These are phyloP conservation scores for Tubosaeta sp. DNA, from an alignment of 768 basidiomycete genomes.

Conservation along the genomic window DNA sequence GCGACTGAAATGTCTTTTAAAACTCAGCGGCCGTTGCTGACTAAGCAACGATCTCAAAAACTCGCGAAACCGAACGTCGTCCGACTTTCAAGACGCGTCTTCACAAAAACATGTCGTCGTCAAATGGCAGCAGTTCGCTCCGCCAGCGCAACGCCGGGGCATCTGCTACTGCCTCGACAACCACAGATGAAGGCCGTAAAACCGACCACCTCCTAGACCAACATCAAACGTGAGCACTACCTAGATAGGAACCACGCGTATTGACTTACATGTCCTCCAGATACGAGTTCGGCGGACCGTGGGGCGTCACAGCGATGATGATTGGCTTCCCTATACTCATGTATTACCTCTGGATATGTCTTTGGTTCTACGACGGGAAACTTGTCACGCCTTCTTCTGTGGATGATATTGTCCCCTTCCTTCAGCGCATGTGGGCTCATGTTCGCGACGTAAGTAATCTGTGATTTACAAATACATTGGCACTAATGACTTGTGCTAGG, in stretches of 20 bases:
- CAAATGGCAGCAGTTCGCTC: conserved; percentile 24
- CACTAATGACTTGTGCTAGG: conserved; percentile 42
- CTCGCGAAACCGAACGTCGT: conserved; percentile 6
- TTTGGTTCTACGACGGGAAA: conserved; percentile 92
- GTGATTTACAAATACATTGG: neutral
- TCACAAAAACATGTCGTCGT: conserved; percentile 24
- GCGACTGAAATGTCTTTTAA: conserved; percentile 15
- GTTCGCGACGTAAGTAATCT: conserved; percentile 58
- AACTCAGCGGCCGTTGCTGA: conserved; percentile 15
- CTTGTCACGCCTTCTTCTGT: conserved; percentile 64
- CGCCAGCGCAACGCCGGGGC: conserved; percentile 31
- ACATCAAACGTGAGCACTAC: conserved; percentile 50
- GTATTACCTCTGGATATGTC: conserved; percentile 98
- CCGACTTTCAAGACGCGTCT: conserved; percentile 6
- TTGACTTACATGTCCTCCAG: conserved; percentile 36
- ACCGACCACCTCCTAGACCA: conserved; percentile 70
- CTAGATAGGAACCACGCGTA: neutral
- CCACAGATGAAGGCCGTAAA: conserved; percentile 70
- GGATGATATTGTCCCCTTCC: conserved; percentile 73
- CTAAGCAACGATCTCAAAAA: conserved; percentile 12
- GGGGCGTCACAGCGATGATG: conserved; percentile 92
- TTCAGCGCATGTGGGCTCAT: conserved; percentile 81
- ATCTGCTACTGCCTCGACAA: conserved; percentile 16
- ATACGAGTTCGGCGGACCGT: conserved; percentile 95
- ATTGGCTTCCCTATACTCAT: conserved; percentile 89